Percentiles rank a stretch among this genome's conserved stretches.
These are phyloP conservation scores for Cyclostephanos tholiformis DNA, from an alignment of 108 stramenopile species.

Conservation along the genomic window DNA sequence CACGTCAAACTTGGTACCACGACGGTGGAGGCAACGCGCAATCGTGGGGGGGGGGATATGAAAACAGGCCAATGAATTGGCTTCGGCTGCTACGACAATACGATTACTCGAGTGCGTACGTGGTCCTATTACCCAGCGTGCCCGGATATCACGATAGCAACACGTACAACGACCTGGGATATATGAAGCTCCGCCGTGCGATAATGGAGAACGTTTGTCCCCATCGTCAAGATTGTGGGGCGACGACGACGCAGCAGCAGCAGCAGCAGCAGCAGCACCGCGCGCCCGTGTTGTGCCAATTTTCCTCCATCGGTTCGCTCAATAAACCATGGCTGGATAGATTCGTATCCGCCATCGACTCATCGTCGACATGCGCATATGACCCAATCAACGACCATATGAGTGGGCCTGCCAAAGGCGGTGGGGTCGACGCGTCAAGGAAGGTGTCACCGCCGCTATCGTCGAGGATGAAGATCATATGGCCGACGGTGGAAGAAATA, in stretches of 20 bases:
- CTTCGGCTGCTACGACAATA: slow-evolving; percentile 52
- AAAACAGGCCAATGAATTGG: slow-evolving; percentile 30
- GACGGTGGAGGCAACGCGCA: neutral
- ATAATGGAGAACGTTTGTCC: slow-evolving; percentile 32
- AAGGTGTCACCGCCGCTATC: neutral
- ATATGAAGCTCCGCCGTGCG: slow-evolving; percentile 55
- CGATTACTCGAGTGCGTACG: slow-evolving; percentile 71
- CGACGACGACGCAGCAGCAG: neutral
- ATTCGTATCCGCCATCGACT: slow-evolving; percentile 54
- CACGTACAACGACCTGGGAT: slow-evolving; percentile 40
- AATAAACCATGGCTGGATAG: slow-evolving; percentile 56
- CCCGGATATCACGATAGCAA: slow-evolving; percentile 61
- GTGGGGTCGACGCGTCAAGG: neutral
- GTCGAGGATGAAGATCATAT: slow-evolving; percentile 53
- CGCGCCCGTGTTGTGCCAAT: slow-evolving; percentile 69
- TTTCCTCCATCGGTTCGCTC: slow-evolving; percentile 73
- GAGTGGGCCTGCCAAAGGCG: neutral
- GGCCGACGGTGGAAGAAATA: slow-evolving; percentile 76
- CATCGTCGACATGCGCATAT: slow-evolving; percentile 12
- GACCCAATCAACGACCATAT: slow-evolving; percentile 6
- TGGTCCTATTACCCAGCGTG: slow-evolving; percentile 68
- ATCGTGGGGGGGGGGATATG: slow-evolving; percentile 17
- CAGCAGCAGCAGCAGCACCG: too few species aligned
- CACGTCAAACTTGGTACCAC: slow-evolving; percentile 42
- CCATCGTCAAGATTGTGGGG: neutral